Evolutionary conservation across 768 basidiomycete species (phyloP).

Genomic region (Boletus speciosus): DNA sequence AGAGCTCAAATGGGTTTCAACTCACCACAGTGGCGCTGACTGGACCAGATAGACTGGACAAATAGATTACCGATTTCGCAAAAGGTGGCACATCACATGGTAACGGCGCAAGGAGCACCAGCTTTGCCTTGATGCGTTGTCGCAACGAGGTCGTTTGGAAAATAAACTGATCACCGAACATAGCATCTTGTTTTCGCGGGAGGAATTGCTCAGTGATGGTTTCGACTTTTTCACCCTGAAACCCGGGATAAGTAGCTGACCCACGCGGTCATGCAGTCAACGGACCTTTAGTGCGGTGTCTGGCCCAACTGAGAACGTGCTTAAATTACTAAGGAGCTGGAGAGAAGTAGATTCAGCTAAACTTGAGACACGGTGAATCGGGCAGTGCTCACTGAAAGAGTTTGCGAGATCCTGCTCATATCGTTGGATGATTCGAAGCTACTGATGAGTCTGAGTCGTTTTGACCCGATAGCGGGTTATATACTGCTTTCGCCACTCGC

Average conservation of each 20-base stretch:
- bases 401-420: slow-evolving; percentile 34
- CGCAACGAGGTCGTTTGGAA: slow-evolving; percentile 21
- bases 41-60: slow-evolving; percentile 28
- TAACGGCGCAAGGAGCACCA: slow-evolving; percentile 25
- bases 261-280: slow-evolving; percentile 5
- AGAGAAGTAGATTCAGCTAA: neutral
- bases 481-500: slow-evolving; percentile 25
- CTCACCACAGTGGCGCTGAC: slow-evolving; percentile 27
- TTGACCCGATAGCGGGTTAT: slow-evolving; percentile 11
- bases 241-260: neutral
- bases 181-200: slow-evolving; percentile 28
- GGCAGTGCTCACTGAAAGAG: slow-evolving; percentile 24
- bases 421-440: neutral
- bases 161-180: slow-evolving; percentile 31
- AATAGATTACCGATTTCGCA: slow-evolving; percentile 33
- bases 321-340: slow-evolving; percentile 29
- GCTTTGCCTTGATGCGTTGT: slow-evolving; percentile 26
- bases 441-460: neutral
- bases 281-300: slow-evolving; percentile 17
- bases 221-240: slow-evolving; percentile 20
- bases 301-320: slow-evolving; percentile 9
- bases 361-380: neutral
- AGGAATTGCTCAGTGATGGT: slow-evolving; percentile 27
- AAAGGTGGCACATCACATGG: slow-evolving; percentile 27
- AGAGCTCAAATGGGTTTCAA: neutral